Percentiles rank a stretch among this genome's conserved stretches.
These are phyloP conservation scores for Plasmodium relictum DNA, from an alignment of 169 alveolate species.

Conservation along the genomic window DNA sequence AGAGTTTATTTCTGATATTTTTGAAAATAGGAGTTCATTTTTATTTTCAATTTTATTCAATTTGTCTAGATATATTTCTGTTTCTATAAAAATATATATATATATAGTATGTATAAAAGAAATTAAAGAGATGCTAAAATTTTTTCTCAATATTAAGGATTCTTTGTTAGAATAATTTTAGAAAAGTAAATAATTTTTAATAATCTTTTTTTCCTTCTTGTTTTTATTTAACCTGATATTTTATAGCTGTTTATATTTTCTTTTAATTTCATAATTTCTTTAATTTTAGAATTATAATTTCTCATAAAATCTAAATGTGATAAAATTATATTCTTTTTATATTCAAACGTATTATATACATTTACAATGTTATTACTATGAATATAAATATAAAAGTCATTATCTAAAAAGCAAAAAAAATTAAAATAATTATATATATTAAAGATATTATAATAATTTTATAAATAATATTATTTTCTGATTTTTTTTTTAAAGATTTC, in stretches of 20 bases:
- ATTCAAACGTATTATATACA: constrained; percentile 52
- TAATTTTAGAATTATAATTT: constrained; percentile 42
- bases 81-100: constrained; percentile 36
- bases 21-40: constrained; percentile 24
- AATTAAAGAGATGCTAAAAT: too few species aligned
- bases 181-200: too few species aligned
- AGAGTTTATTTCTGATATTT: constrained; percentile 25
- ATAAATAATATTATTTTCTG: background rate
- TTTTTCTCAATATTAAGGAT: too few species aligned
- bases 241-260: constrained; percentile 47
- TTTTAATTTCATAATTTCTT: constrained; percentile 35
- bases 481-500: too few species aligned
- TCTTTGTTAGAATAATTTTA: too few species aligned
- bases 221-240: constrained; percentile 37
- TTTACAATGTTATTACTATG: constrained; percentile 57
- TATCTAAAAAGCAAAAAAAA: constrained; percentile 13
- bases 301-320: constrained; percentile 59
- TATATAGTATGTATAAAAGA: too few species aligned
- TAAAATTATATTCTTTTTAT: constrained; percentile 47
- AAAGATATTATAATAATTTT: background rate
- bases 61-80: constrained; percentile 23
- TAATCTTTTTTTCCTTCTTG: background rate
- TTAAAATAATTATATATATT: background rate
- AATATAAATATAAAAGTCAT: constrained; percentile 60
- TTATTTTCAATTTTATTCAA: constrained; percentile 40